Base-by-base conservation (phyloP, 73 alveolate genomes). In the Tetrahymena borealis region DNA sequence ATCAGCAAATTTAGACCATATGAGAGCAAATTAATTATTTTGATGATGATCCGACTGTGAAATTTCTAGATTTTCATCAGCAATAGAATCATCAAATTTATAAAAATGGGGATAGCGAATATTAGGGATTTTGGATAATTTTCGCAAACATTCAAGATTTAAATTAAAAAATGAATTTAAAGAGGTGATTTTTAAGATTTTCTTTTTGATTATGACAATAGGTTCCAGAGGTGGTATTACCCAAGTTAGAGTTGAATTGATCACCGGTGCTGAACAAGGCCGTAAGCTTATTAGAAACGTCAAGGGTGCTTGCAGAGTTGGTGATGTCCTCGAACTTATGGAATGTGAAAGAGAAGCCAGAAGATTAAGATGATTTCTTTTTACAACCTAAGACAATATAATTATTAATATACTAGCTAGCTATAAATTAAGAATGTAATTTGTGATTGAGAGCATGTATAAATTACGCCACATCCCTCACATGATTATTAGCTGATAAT, bases 181-280 rank as follows among this genome's bases (percentile, higher is more conserved):
- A 60, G 37, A 18, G 28, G 28, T 13, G 85, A 60, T 24, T 12
- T 60, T 60, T 60, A 24, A 60, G n/a, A 60, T 60, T 24, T 24
- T 60, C 11, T 60, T 60, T 60, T 60, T 60, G 28, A 4, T 35
- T 20, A 60, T 60, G 4, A 43, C 94, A 39, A 91, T 96, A 91
- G 99, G 99, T 18, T 98, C 99, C 91, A 98, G 99, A 94, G 99
- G 99, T 40, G 99, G 99, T 78, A 98, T 99, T 93, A 98, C 99
- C 91, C 99, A 99, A 96, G 99, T 99, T 90, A 98, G 97, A 77
- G 99, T 95, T 91, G 94, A 91, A 78, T 97, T 97, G 96, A 78
- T 96, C 78, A 96, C 78, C 38, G 96, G 96, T 37, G 96, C 93
- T 94, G 96, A 96, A 93, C 78, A 94, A 90, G 96, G 96, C 91